Base-by-base conservation (phyloP, 2,329 filamentous ascomycete species). In the Nigrospora sphaerica region DNA sequence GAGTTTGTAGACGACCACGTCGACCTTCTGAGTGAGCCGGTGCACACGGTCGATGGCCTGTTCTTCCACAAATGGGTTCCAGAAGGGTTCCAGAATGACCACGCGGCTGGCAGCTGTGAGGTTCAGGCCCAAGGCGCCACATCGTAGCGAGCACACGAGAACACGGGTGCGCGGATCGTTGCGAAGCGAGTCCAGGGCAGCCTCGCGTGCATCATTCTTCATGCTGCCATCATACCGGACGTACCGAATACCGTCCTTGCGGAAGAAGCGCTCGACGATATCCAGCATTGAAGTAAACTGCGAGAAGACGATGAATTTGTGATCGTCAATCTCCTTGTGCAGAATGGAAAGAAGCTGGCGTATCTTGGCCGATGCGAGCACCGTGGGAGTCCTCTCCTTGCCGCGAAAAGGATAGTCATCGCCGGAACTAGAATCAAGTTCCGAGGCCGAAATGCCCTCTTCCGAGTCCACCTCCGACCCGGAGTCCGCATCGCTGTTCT, bases 21-120 rank as follows among this genome's bases (percentile, higher is more conserved):
- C 91, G 36, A 92, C 78, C 1, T 89, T 96, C 67, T 98, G 93
- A 36, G 95, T 97, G 45, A 98, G 84, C n/a, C 93, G 89, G 63
- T 98, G 93, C 23, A 98, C 93, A 46, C 93, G 89, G 66, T 98
- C 93, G 56, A 98, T 98, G 42, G 93, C 93, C 73, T 98, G 93
- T 65, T 98, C 93, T 72, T 98, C 93, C 32, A 98, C 89, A 61
- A 98, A 98, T 79, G 90, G 93, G 65, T 98, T 98, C 93, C 93
- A 98, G 67, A 98, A 98, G 0, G 93, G 93, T 66, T 98, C 93
- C 38, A 98, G 75, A 56, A 98, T 95, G 44, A 98, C 83, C 4
- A 98, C 93, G 16, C 93, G 80, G 51, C 86, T 93, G 11, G 93
- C 93, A 0, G 91, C 93, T 7, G 93, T 98, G 45, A 98, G 73